These are phyloP conservation scores for Tulasnella calospora DNA, from an alignment of 768 basidiomycete species.

Conservation along the genomic window DNA sequence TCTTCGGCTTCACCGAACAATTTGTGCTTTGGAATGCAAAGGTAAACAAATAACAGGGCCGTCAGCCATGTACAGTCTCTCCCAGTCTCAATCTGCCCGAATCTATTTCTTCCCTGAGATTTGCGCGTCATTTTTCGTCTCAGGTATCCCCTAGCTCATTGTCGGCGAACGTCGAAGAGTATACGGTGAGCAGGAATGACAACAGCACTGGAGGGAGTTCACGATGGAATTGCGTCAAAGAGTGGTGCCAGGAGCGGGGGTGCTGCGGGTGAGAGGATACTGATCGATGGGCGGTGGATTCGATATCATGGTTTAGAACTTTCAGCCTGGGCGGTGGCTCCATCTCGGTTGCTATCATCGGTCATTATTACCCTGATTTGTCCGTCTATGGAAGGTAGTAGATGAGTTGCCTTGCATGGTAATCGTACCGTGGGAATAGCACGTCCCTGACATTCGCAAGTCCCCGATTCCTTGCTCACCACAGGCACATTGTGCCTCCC, in stretches of 20 bases:
- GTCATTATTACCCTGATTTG: not conserved
- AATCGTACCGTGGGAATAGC: not conserved
- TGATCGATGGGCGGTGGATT: conserved; percentile 24
- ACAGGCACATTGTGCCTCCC: conserved; percentile 7
- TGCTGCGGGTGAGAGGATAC: conserved; percentile 11
- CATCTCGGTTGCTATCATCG: not conserved
- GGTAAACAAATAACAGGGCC: too few species aligned
- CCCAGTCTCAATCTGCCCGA: too few species aligned
- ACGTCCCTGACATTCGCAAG: not conserved
- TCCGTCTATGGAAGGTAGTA: not conserved
- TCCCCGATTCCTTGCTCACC: conserved; percentile 16
- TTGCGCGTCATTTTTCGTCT: too few species aligned
- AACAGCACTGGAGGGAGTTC: conserved; percentile 69
- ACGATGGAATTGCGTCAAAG: conserved; percentile 70
- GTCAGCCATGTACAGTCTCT: too few species aligned
- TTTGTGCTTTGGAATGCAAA: too few species aligned
- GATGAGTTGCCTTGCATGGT: not conserved
- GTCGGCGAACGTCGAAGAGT: too few species aligned
- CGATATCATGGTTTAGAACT: not conserved
- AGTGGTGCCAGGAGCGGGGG: conserved; percentile 27
- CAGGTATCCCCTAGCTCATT: too few species aligned
- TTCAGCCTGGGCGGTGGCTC: not conserved
- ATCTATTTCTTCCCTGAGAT: too few species aligned
- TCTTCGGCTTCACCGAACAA: too few species aligned
- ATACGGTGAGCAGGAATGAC: too few species aligned